A percentile compares a stretch with the other conserved stretches of the same genome.
Conservation (phyloP, 805 yeast species). For the Ogataea wickerhamii region DNA sequence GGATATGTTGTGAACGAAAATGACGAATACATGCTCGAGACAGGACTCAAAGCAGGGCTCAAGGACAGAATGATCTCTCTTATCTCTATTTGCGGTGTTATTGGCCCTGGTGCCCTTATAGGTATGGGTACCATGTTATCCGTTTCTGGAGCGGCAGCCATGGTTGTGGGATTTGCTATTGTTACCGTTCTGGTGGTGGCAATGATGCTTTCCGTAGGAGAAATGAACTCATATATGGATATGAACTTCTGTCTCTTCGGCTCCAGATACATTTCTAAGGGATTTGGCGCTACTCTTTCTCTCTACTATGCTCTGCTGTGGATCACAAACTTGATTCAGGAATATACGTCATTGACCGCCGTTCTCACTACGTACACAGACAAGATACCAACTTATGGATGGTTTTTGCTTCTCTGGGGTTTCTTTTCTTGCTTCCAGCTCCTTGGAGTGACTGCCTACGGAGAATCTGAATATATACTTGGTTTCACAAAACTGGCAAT, state of each 20-base stretch:
- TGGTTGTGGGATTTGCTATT: conserved; percentile 46
- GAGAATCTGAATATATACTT: conserved; percentile 53
- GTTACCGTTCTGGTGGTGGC: conserved; percentile 40
- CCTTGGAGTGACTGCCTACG: conserved; percentile 51
- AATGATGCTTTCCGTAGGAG: conserved; percentile 56
- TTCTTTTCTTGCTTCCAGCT: conserved; percentile 48
- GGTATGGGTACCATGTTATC: conserved; percentile 47
- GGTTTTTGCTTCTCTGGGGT: conserved; percentile 50
- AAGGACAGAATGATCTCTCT: conserved; percentile 49
- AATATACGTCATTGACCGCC: conserved; percentile 51
- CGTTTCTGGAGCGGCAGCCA: conserved; percentile 52
- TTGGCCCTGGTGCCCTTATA: conserved; percentile 57
- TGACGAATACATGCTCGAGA: conserved; percentile 1
- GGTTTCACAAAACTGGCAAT: conserved; percentile 48
- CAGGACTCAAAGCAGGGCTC: conserved; percentile 37
- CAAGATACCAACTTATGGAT: conserved; percentile 51
- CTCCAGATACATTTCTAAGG: conserved; percentile 47
- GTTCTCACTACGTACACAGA: conserved; percentile 49
- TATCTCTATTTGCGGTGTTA: conserved; percentile 53
- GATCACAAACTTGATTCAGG: conserved; percentile 53
- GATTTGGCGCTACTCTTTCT: conserved; percentile 56
- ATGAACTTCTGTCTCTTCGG: conserved; percentile 52
- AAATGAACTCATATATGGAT: conserved; percentile 51
- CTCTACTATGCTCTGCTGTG: conserved; percentile 52
- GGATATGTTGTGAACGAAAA: conserved; percentile 1